Conservation (phyloP, 768 basidiomycete species). For the Chiua virens region DNA sequence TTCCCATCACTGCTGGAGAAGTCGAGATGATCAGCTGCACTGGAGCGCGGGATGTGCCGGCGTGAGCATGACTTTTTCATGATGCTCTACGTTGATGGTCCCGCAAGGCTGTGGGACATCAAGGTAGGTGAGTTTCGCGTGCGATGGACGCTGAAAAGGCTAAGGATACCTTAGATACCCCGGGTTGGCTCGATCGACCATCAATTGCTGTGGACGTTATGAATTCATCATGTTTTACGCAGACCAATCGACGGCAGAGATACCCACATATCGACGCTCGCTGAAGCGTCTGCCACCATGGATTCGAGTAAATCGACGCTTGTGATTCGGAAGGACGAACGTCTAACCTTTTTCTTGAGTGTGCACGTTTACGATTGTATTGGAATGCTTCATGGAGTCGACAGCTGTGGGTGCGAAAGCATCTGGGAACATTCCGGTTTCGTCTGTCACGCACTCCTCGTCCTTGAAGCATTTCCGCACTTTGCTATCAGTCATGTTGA, state of each 20-base stretch:
- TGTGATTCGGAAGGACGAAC: conserved; percentile 15
- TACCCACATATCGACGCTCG: conserved; percentile 24
- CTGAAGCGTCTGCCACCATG: conserved; percentile 12
- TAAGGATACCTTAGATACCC: conserved; percentile 66
- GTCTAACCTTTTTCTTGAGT: conserved; percentile 36
- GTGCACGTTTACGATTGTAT: conserved; percentile 48
- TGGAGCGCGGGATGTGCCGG: too few relatives aligned
- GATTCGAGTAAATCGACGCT: conserved; percentile 24
- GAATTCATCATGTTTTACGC: neutral
- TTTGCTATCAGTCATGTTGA: conserved; percentile 63
- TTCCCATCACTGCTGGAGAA: too few relatives aligned
- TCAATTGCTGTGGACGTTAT: neutral
- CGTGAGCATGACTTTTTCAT: conserved; percentile 65
- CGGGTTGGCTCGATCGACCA: conserved; percentile 56
- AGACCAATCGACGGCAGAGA: conserved; percentile 31
- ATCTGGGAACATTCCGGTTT: conserved; percentile 48
- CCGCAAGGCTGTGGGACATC: conserved; percentile 86
- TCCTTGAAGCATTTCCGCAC: conserved; percentile 56
- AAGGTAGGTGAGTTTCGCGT: conserved; percentile 78
- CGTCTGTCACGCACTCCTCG: conserved; percentile 31
- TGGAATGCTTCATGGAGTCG: conserved; percentile 53
- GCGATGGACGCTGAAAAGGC: conserved; percentile 78
- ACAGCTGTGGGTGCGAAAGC: conserved; percentile 50
- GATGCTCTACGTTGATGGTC: conserved; percentile 70
- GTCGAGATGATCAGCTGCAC: too few relatives aligned